Percentiles rank a stretch among this genome's conserved stretches.
Conservation (phyloP, 129 eudicot genomes). For the Erigeron canadensis region DNA sequence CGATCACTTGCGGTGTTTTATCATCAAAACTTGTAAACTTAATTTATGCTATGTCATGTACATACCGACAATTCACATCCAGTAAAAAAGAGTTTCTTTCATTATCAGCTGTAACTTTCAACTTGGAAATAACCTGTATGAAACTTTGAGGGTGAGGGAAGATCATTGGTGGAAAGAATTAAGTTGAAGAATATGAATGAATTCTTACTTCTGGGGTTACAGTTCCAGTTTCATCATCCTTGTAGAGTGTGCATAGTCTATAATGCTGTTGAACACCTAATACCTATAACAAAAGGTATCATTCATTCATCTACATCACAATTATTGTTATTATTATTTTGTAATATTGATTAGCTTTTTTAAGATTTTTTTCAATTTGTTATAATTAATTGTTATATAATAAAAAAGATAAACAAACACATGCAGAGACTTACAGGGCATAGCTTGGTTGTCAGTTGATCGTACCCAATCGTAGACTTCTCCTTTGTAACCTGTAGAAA, state of each 20-base stretch:
- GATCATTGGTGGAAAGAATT: slow-evolving; percentile 24
- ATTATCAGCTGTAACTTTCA: slow-evolving; percentile 46
- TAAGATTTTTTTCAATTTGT: no score
- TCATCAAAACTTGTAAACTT: neutral
- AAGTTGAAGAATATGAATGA: neutral
- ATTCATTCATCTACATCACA: no score
- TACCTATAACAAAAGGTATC: slow-evolving; percentile 42
- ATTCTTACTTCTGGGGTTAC: slow-evolving; percentile 61
- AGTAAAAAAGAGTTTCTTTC: slow-evolving; percentile 50
- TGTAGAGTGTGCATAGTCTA: slow-evolving; percentile 72
- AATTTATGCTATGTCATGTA: slow-evolving; percentile 2
- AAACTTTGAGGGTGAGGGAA: slow-evolving; percentile 25
- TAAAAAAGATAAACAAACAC: neutral
- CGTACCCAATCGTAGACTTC: slow-evolving; percentile 64
- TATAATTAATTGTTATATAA: no score
- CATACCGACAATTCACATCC: slow-evolving; percentile 64
- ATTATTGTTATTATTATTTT: no score
- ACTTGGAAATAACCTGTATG: slow-evolving; percentile 52
- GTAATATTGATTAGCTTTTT: no score
- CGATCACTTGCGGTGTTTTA: neutral
- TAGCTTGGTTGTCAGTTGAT: slow-evolving; percentile 73
- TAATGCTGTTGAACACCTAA: slow-evolving; percentile 79
- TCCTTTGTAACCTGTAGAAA: slow-evolving; percentile 62
- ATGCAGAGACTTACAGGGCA: slow-evolving; percentile 77
- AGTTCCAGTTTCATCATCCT: slow-evolving; percentile 52